Percentiles rank a stretch among this genome's conserved stretches.
phyloP scores from a whole-genome alignment of 192 early-diverging fungal genomes.

The Coemansia sp. region DNA sequence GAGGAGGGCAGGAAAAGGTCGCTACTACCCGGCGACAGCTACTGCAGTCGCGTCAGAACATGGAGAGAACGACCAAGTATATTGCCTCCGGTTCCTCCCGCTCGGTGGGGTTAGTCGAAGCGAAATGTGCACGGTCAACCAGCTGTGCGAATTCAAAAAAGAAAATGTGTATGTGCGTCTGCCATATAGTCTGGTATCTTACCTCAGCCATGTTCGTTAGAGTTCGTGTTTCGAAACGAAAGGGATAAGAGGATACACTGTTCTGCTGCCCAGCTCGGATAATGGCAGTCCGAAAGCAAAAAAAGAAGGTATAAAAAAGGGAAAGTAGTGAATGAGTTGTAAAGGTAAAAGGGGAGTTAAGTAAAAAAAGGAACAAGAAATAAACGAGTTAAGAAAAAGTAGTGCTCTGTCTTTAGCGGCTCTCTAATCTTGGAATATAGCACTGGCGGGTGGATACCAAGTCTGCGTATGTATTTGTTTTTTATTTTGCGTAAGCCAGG shows the following conservation, averaged over 20 bases:
- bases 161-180: not conserved
- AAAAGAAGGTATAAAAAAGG: not conserved
- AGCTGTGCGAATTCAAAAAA: not conserved
- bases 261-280: too few species aligned
- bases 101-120: not conserved
- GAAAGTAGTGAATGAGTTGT: not conserved
- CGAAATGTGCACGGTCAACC: not conserved
- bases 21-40: too few species aligned
- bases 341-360: not conserved
- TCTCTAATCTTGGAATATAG: too few species aligned
- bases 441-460: too few species aligned
- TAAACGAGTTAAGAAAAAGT: not conserved
- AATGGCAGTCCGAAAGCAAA: not conserved
- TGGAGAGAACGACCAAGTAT: not conserved
- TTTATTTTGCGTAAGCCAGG: too few species aligned
- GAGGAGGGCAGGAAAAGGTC: too few species aligned
- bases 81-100: not conserved
- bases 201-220: slow-evolving; percentile 11
- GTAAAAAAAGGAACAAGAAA: not conserved
- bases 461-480: not conserved
- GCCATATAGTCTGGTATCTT: not conserved
- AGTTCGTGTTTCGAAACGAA: not conserved
- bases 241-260: not conserved
- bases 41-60: too few species aligned
- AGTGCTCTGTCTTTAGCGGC: too few species aligned